Conservation (phyloP, 805 yeast genomes). For the Yarrowia sp. region DNA sequence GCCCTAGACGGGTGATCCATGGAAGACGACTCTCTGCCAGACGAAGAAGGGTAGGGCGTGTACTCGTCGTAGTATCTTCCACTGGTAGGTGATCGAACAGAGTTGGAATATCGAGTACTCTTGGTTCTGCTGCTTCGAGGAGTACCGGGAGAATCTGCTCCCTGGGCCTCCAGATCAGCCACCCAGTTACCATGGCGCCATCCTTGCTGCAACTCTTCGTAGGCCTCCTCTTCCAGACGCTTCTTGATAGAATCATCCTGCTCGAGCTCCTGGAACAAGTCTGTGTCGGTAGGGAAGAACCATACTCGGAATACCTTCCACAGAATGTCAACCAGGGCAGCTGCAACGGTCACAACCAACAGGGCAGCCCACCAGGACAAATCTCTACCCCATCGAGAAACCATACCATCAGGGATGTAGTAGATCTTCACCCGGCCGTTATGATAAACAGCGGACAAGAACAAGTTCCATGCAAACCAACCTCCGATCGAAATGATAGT, state of each 20-base stretch:
- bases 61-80: slow-evolving; percentile 16
- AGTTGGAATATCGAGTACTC: slow-evolving; percentile 8
- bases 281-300: slow-evolving; percentile 69
- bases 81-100: slow-evolving; percentile 10
- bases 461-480: slow-evolving; percentile 77
- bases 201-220: slow-evolving; percentile 49
- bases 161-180: slow-evolving; percentile 22
- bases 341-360: slow-evolving; percentile 53
- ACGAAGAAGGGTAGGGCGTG: background rate
- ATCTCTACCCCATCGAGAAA: slow-evolving; percentile 72
- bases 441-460: slow-evolving; percentile 34
- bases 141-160: background rate
- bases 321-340: slow-evolving; percentile 63
- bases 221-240: slow-evolving; percentile 69
- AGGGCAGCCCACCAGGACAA: slow-evolving; percentile 83
- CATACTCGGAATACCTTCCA: slow-evolving; percentile 54
- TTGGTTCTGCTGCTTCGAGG: slow-evolving; percentile 24
- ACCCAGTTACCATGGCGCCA: slow-evolving; percentile 24
- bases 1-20: slow-evolving; percentile 1
- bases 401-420: slow-evolving; percentile 70
- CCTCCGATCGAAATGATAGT: slow-evolving; percentile 73
- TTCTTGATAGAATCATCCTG: slow-evolving; percentile 62
- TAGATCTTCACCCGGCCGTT: slow-evolving; percentile 36
- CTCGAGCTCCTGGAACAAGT: slow-evolving; percentile 73
- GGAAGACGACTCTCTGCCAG: background rate